Percentiles rank a stretch among this genome's conserved stretches.
Evolutionary conservation across 2,329 filamentous ascomycete genomes (phyloP).

Genomic region (Xylariales sp.): DNA sequence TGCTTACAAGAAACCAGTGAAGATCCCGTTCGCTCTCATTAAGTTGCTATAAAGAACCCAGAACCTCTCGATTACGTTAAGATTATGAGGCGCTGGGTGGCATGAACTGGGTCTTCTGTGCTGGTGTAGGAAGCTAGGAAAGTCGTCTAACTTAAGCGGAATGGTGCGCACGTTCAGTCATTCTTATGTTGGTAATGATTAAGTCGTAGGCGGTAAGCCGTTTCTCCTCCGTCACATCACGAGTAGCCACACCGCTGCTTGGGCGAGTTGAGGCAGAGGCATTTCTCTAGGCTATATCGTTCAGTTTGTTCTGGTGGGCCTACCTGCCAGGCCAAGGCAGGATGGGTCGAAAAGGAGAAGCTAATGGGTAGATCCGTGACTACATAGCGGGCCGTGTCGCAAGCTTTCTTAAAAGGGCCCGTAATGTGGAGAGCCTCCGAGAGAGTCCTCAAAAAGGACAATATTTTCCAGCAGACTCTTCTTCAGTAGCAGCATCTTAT

Average conservation of each 20-base stretch:
- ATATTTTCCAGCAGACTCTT: neutral
- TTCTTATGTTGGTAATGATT: slow-evolving; percentile 71
- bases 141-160: too few species aligned
- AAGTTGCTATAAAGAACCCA: too few species aligned
- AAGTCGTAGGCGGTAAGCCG: slow-evolving; percentile 70
- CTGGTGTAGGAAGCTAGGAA: too few species aligned
- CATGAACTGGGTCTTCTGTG: too few species aligned
- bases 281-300: slow-evolving; percentile 76
- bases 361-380: slow-evolving; percentile 11
- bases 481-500: neutral
- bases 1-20: too few species aligned
- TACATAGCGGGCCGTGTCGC: neutral
- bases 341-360: slow-evolving; percentile 6
- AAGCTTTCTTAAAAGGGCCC: neutral
- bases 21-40: too few species aligned
- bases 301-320: neutral
- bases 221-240: slow-evolving; percentile 71
- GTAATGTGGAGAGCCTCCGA: neutral
- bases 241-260: slow-evolving; percentile 71
- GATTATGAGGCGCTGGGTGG: too few species aligned
- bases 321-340: neutral
- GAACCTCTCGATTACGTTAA: too few species aligned
- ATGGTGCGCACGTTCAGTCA: slow-evolving; percentile 53
- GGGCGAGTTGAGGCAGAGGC: slow-evolving; percentile 74
- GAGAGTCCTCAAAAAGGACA: neutral